Conservation (phyloP, 371 early-diverging fungal genomes). For the Encephalitozoon cuniculi region DNA sequence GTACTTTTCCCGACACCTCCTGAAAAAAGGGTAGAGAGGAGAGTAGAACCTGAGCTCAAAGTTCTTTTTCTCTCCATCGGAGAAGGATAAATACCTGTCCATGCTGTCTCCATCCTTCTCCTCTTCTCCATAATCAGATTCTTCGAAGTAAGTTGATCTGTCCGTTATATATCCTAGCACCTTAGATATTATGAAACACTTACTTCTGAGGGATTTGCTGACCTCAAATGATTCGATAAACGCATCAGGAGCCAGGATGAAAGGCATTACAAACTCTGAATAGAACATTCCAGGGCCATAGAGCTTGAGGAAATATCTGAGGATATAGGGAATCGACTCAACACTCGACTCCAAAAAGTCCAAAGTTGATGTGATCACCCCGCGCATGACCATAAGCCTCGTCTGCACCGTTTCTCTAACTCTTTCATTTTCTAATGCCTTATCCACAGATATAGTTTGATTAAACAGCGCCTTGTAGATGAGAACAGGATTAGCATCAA, state of each 20-base stretch:
- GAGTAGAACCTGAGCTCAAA: background rate
- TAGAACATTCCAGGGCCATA: slow-evolving; percentile 4
- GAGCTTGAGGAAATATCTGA: slow-evolving; percentile 20
- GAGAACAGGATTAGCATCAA: slow-evolving; percentile 35
- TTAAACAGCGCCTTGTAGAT: slow-evolving; percentile 24
- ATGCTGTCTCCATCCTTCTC: slow-evolving; percentile 85
- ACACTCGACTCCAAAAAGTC: slow-evolving; percentile 11
- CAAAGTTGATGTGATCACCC: slow-evolving; percentile 10
- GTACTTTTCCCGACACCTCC: slow-evolving; percentile 65
- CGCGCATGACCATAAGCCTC: slow-evolving; percentile 5
- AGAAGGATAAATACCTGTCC: slow-evolving; percentile 78
- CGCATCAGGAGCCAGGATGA: slow-evolving; percentile 17
- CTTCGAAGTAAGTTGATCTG: background rate
- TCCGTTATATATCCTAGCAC: background rate
- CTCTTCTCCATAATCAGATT: slow-evolving; percentile 68
- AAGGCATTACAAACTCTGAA: slow-evolving; percentile 35
- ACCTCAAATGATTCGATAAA: slow-evolving; percentile 2
- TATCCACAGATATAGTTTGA: slow-evolving; percentile 11
- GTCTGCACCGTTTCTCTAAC: slow-evolving; percentile 32
- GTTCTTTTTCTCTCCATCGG: slow-evolving; percentile 50
- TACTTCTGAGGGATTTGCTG: background rate
- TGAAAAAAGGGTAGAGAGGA: background rate
- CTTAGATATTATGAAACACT: slow-evolving; percentile 16
- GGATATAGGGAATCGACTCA: slow-evolving; percentile 31
- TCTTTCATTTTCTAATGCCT: slow-evolving; percentile 36